Evolutionary conservation across 768 basidiomycete genomes (phyloP), one percentile per base, ranked within the genome.

Genomic region (Sporobolomyces roseus): DNA sequence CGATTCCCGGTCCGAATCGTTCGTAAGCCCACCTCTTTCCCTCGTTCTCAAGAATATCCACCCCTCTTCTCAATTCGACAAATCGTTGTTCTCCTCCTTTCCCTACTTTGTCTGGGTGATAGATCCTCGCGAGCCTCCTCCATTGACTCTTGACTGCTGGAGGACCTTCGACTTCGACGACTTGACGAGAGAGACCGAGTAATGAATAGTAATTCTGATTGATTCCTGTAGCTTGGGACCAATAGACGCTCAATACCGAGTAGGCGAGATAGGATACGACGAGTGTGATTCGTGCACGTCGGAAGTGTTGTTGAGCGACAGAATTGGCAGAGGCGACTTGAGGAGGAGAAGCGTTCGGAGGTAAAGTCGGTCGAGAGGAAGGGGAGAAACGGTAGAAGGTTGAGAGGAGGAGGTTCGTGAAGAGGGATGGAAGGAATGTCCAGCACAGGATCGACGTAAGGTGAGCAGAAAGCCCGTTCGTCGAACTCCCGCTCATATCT

Each of bases 1-100:
- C 71, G 6, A 86, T 88, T 36, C 85, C 85, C 16, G 89, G 86
- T 0, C 91, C 91, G 75, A 92, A 93, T 87, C 90, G 83, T 75
- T 93, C 91, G 77, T 93, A 93, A 0, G 90, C 91, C 80, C 91
- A 92, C 55, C 90, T 79, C 51, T 85, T 85, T 13, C 84, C 81
- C 4, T 91, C 90, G 71, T 90, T 83, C 77, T 87, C 89, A 32
- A 93, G 78, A 2, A 87, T 86, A 71, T 93, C 90, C 71, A 85
- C 91, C 38, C 85, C 88, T 75, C 87, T 84, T 66, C 89, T 80
- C 7, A 88, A 85, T 52, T 80, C 77, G 54, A 91, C 88, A 75
- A 93, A 93, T 32, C 85, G 61, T 17, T 81, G 81, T 71, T 86
- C 86, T 25, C 72, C 78, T 25, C 80, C 77, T 35, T 82, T 80